These are phyloP conservation scores for Ganoderma lucidum DNA, from an alignment of 1,284 basidiomycete genomes.

Conservation along the genomic window DNA sequence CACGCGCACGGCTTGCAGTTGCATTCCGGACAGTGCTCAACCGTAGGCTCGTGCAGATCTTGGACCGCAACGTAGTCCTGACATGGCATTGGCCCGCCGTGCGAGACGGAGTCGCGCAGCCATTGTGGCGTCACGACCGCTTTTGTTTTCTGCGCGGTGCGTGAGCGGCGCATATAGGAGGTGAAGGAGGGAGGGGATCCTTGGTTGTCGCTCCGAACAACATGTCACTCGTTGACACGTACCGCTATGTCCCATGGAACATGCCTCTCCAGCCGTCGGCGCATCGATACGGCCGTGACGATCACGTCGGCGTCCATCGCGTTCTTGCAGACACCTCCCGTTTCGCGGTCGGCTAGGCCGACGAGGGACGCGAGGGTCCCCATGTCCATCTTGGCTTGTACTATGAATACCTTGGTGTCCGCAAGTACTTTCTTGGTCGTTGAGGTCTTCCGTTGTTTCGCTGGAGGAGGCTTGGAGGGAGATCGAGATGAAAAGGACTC, in stretches of 20 bases:
- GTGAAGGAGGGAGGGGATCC: background rate
- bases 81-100: slow-evolving; percentile 55
- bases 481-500: slow-evolving; percentile 24
- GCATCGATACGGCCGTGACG: slow-evolving; percentile 70
- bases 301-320: slow-evolving; percentile 67
- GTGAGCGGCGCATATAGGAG: background rate
- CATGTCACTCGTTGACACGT: slow-evolving; percentile 36
- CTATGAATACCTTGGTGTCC: slow-evolving; percentile 55
- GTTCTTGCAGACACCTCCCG: slow-evolving; percentile 48
- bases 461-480: slow-evolving; percentile 1
- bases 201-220: too few relatives aligned
- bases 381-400: slow-evolving; percentile 66
- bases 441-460: slow-evolving; percentile 29
- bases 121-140: slow-evolving; percentile 73
- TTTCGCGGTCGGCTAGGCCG: slow-evolving; percentile 52
- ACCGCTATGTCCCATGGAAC: slow-evolving; percentile 70
- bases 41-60: slow-evolving; percentile 56
- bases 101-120: slow-evolving; percentile 63
- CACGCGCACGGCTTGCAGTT: slow-evolving; percentile 38
- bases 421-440: slow-evolving; percentile 23
- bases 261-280: slow-evolving; percentile 72
- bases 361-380: slow-evolving; percentile 55
- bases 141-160: slow-evolving; percentile 58
- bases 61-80: slow-evolving; percentile 61
- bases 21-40: slow-evolving; percentile 51